Conservation (phyloP, 2,329 filamentous ascomycete genomes). For the Penicillium sumatraense region DNA sequence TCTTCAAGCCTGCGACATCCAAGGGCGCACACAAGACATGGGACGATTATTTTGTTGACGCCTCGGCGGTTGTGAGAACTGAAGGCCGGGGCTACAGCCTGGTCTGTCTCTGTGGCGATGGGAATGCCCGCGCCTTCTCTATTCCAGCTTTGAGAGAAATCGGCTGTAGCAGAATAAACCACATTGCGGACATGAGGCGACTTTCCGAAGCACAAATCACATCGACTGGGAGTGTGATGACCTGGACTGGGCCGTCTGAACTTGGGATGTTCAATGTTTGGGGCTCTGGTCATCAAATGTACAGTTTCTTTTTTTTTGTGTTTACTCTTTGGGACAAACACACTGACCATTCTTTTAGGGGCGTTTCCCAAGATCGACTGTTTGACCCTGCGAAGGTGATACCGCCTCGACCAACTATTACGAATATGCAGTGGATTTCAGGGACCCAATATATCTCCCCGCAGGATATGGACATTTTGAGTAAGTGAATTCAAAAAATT, state of each 20-base stretch:
- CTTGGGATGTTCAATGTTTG: slow-evolving; percentile 82
- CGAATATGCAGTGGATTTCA: slow-evolving; percentile 93
- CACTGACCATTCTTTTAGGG: slow-evolving; percentile 38
- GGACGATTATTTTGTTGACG: slow-evolving; percentile 80
- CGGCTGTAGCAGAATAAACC: slow-evolving; percentile 64
- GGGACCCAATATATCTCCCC: slow-evolving; percentile 91
- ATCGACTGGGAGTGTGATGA: slow-evolving; percentile 78
- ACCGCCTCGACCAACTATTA: slow-evolving; percentile 87
- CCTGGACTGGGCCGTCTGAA: slow-evolving; percentile 88
- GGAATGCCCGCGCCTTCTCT: slow-evolving; percentile 76
- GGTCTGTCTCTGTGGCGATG: slow-evolving; percentile 83
- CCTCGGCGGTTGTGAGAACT: slow-evolving; percentile 75
- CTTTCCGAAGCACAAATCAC: slow-evolving; percentile 73
- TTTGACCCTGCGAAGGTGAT: slow-evolving; percentile 75
- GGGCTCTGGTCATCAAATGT: slow-evolving; percentile 71
- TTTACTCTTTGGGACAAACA: background rate
- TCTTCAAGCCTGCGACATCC: slow-evolving; percentile 81
- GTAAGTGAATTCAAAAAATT: slow-evolving; percentile 36
- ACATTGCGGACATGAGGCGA: slow-evolving; percentile 75
- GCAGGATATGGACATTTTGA: slow-evolving; percentile 84
- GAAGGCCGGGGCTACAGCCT: slow-evolving; percentile 78
- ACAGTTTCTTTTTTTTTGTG: slow-evolving; percentile 45
- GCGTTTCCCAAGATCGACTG: slow-evolving; percentile 69
- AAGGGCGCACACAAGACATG: slow-evolving; percentile 95
- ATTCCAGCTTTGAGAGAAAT: slow-evolving; percentile 90